Percentiles rank a stretch among this genome's conserved stretches.
phyloP scores from a whole-genome alignment of 2,329 filamentous ascomycete genomes.

The Pyricularia grisea region DNA sequence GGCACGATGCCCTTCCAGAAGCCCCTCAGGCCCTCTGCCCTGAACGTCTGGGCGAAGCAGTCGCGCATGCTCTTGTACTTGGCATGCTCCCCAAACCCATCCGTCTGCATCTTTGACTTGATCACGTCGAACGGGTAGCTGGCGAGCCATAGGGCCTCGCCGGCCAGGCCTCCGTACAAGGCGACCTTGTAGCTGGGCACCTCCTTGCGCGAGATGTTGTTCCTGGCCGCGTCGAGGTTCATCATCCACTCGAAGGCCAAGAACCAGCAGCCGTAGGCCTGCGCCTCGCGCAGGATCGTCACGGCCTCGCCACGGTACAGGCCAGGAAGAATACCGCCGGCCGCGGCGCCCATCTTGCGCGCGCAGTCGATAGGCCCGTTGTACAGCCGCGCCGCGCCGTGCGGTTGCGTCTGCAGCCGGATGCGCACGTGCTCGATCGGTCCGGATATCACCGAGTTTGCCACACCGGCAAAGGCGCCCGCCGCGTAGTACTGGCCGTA shows the following conservation, averaged over 20 bases:
- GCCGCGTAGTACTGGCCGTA: constrained; percentile 85
- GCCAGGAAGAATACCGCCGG: constrained; percentile 59
- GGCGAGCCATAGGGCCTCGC: constrained; percentile 84
- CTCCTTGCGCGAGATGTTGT: constrained; percentile 63
- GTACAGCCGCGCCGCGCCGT: constrained; percentile 73
- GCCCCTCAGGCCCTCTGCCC: constrained; percentile 64
- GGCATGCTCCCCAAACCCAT: constrained; percentile 68
- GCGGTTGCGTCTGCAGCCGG: constrained; percentile 89
- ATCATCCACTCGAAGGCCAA: constrained; percentile 92
- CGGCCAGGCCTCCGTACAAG: constrained; percentile 83
- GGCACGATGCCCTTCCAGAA: constrained; percentile 95
- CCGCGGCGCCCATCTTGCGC: constrained; percentile 61
- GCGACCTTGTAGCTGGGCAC: constrained; percentile 81
- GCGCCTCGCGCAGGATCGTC: constrained; percentile 79
- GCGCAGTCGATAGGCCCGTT: constrained; percentile 82
- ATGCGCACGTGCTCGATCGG: constrained; percentile 98
- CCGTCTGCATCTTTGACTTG: constrained; percentile 99
- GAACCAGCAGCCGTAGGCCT: constrained; percentile 96
- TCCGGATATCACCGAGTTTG: constrained; percentile 79
- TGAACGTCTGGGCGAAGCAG: constrained; percentile 78
- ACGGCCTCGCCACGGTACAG: constrained; percentile 84
- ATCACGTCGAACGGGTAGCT: constrained; percentile 96
- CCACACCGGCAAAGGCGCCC: constrained; percentile 84
- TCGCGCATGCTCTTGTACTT: constrained; percentile 77
- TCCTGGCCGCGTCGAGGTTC: constrained; percentile 77